Conservation (phyloP, 2,329 filamentous ascomycete genomes). For the Monosporascus sp. region DNA sequence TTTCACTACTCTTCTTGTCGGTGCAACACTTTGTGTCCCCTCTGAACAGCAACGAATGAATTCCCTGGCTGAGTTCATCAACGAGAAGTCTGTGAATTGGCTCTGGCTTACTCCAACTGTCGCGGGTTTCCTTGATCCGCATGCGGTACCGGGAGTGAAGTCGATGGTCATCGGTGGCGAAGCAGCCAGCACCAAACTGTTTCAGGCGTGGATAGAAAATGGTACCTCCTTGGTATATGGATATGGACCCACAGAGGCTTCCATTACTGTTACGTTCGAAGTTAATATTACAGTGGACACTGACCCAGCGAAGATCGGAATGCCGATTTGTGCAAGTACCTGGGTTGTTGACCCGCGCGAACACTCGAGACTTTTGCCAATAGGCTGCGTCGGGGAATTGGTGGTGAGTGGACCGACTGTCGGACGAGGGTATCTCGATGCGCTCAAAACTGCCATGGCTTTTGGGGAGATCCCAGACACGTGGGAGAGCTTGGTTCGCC, state of each 20-base stretch:
- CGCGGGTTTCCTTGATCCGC: conserved; percentile 14
- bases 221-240: conserved; percentile 16
- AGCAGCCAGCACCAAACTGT: conserved; percentile 9
- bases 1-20: conserved; percentile 12
- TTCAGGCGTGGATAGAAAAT: conserved; percentile 14
- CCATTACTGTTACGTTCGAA: conserved; percentile 9
- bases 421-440: too few relatives aligned
- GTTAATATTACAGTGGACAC: not conserved
- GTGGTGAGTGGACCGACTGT: too few relatives aligned
- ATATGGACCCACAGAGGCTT: conserved; percentile 18
- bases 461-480: too few relatives aligned
- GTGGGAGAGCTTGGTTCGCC: too few relatives aligned
- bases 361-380: too few relatives aligned
- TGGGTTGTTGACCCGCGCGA: too few relatives aligned
- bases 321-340: too few relatives aligned
- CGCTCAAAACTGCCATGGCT: too few relatives aligned
- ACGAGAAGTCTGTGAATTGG: conserved; percentile 13
- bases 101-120: conserved; percentile 19
- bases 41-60: conserved; percentile 8
- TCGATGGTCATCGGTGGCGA: conserved; percentile 21
- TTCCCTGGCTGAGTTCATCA: conserved; percentile 12
- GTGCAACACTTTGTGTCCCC: conserved; percentile 19
- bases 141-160: conserved; percentile 15
- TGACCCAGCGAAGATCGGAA: conserved; percentile 4
- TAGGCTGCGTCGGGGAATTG: too few relatives aligned